Percentiles rank a stretch among this genome's conserved stretches.
phyloP scores from a whole-genome alignment of 2,329 filamentous ascomycete species.

The Pseudocercospora macadamiae region DNA sequence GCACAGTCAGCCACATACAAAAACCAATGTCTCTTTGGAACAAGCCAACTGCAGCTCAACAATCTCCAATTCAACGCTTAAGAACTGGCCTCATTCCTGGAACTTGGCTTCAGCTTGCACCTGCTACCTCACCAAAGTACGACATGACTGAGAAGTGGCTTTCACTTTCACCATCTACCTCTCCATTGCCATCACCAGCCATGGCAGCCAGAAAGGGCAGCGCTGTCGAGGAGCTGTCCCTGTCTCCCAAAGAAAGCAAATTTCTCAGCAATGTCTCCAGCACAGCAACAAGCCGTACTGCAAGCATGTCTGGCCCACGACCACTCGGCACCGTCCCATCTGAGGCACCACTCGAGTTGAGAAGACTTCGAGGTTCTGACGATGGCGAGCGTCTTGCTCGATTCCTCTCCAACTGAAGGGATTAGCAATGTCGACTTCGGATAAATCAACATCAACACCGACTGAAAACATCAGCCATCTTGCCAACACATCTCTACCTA shows the following conservation, averaged over 20 bases:
- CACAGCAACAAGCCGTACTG: slow-evolving; percentile 11
- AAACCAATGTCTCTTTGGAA: slow-evolving; percentile 24
- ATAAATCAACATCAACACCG: background rate
- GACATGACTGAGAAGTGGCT: slow-evolving; percentile 15
- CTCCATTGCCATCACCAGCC: slow-evolving; percentile 11
- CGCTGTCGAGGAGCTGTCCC: slow-evolving; percentile 6
- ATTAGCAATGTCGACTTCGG: background rate
- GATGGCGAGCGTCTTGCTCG: slow-evolving; percentile 19
- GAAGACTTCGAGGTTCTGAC: slow-evolving; percentile 5
- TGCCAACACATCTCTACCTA: background rate
- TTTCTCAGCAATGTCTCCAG: slow-evolving; percentile 17
- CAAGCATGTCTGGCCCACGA: slow-evolving; percentile 8
- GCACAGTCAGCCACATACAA: slow-evolving; percentile 4
- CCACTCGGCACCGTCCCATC: slow-evolving; percentile 1
- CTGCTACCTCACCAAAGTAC: slow-evolving; percentile 5
- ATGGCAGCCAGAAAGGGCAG: slow-evolving; percentile 1
- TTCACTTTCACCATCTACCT: slow-evolving; percentile 1
- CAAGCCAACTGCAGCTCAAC: slow-evolving; percentile 15
- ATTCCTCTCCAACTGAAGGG: slow-evolving; percentile 18
- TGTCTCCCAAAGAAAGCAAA: slow-evolving; percentile 7
- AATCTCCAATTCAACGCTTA: slow-evolving; percentile 13
- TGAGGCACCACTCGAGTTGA: slow-evolving; percentile 2
- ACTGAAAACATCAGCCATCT: background rate
- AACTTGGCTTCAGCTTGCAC: slow-evolving; percentile 26
- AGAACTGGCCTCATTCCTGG: slow-evolving; percentile 20